Evolutionary conservation across 139 green algal genomes (phyloP).

Genomic region (Chlorella ohadii): DNA sequence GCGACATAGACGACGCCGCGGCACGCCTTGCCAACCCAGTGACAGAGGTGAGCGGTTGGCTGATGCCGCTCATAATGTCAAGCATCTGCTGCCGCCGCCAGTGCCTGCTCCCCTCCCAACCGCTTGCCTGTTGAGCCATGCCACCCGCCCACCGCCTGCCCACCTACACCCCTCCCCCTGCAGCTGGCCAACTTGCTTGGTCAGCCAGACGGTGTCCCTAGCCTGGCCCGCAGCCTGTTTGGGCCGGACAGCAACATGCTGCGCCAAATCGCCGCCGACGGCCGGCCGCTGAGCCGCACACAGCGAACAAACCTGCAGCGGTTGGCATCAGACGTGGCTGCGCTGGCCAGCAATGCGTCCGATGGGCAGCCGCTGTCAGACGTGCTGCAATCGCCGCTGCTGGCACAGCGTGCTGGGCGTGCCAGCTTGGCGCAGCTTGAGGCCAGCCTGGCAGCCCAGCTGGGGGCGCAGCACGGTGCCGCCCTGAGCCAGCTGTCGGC

Average conservation of each 20-base stretch:
- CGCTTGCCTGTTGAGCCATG: no score
- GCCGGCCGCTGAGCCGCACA: neutral
- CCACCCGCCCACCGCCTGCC: neutral
- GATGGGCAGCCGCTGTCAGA: neutral
- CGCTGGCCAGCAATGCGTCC: neutral
- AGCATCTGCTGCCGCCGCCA: no score
- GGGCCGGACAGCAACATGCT: neutral
- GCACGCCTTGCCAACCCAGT: neutral
- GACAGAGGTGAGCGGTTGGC: neutral
- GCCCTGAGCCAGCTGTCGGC: neutral
- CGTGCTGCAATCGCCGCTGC: neutral
- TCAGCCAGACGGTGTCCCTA: neutral
- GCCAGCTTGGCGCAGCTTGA: neutral
- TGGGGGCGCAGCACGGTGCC: neutral
- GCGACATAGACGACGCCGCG: neutral
- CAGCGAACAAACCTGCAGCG: neutral
- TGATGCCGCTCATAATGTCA: neutral
- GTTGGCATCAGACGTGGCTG: neutral
- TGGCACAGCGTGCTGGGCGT: neutral
- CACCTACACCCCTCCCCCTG: neutral
- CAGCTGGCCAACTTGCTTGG: slow-evolving; percentile 8
- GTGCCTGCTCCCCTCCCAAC: neutral
- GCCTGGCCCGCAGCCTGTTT: neutral
- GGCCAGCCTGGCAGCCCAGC: neutral
- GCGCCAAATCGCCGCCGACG: neutral